Conservation (phyloP, 2,329 filamentous ascomycete genomes). For the Epichloe amarillans region DNA sequence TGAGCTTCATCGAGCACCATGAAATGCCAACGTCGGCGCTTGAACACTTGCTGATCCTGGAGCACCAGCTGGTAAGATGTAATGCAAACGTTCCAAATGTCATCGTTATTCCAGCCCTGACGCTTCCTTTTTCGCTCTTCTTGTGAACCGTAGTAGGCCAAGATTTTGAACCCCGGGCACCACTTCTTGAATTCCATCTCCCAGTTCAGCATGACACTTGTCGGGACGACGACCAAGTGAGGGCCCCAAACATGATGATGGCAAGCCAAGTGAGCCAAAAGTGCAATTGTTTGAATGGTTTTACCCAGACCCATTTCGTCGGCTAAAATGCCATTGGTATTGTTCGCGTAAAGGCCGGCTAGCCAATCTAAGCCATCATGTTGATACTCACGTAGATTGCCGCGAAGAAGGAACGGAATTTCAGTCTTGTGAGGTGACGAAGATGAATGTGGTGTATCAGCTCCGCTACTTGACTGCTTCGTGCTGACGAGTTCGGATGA, state of each 20-base stretch:
- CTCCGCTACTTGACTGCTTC: slow-evolving; percentile 17
- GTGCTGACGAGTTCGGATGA: slow-evolving; percentile 22
- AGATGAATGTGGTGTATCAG: slow-evolving; percentile 18
- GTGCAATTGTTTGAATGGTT: slow-evolving; percentile 92
- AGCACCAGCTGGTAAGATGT: slow-evolving; percentile 95
- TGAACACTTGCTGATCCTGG: slow-evolving; percentile 88
- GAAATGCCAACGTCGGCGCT: slow-evolving; percentile 88
- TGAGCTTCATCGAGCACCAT: slow-evolving; percentile 97
- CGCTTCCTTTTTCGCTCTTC: slow-evolving; percentile 88
- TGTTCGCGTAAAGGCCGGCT: slow-evolving; percentile 78
- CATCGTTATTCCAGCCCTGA: slow-evolving; percentile 83
- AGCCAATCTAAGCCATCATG: slow-evolving; percentile 97
- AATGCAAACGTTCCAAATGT: slow-evolving; percentile 93
- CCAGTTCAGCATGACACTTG: slow-evolving; percentile 98
- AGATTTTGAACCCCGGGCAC: slow-evolving; percentile 93
- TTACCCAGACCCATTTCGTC: slow-evolving; percentile 99
- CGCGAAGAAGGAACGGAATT: slow-evolving; percentile 71
- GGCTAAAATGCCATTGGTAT: slow-evolving; percentile 89
- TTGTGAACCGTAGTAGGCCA: slow-evolving; percentile 90
- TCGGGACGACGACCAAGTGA: slow-evolving; percentile 90
- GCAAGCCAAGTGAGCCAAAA: slow-evolving; percentile 84
- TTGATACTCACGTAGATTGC: slow-evolving; percentile 87
- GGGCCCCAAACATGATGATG: slow-evolving; percentile 89
- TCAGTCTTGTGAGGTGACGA: slow-evolving; percentile 45
- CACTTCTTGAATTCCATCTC: slow-evolving; percentile 99